phyloP scores from a whole-genome alignment of 1,284 basidiomycete genomes.

The Rhodotorula sp. region DNA sequence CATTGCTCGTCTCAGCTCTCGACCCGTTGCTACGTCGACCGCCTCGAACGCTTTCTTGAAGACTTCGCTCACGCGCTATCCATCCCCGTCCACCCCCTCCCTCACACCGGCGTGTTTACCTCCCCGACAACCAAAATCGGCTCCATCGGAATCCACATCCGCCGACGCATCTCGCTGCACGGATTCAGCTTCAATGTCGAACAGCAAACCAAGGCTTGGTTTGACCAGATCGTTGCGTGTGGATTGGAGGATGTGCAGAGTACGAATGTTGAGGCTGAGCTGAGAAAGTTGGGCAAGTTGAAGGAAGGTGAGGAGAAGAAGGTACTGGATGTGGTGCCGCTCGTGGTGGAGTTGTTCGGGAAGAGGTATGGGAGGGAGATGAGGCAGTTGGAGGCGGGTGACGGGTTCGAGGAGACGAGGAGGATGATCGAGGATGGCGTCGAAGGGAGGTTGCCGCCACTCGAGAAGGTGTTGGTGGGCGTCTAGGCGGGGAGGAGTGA shows the following conservation, averaged over 20 bases:
- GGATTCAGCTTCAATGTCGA: constrained; percentile 94
- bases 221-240: constrained; percentile 84
- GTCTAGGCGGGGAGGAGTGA: constrained; percentile 5
- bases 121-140: constrained; percentile 71
- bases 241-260: constrained; percentile 73
- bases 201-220: constrained; percentile 74
- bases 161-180: constrained; percentile 88
- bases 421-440: constrained; percentile 26
- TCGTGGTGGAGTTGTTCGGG: constrained; percentile 42
- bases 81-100: constrained; percentile 58
- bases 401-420: constrained; percentile 40
- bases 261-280: constrained; percentile 30
- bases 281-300: constrained; percentile 6
- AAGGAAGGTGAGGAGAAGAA: constrained; percentile 15
- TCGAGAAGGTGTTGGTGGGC: constrained; percentile 13
- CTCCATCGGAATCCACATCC: constrained; percentile 94
- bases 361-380: constrained; percentile 48
- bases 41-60: constrained; percentile 51
- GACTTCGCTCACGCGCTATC: constrained; percentile 45
- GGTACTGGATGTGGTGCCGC: constrained; percentile 37
- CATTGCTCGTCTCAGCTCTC: constrained; percentile 46
- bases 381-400: constrained; percentile 41
- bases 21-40: constrained; percentile 55
- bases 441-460: constrained; percentile 21
- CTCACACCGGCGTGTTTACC: constrained; percentile 75